phyloP scores from a whole-genome alignment of 176 grass and related monocot species.

The Aegilops tauschii region DNA sequence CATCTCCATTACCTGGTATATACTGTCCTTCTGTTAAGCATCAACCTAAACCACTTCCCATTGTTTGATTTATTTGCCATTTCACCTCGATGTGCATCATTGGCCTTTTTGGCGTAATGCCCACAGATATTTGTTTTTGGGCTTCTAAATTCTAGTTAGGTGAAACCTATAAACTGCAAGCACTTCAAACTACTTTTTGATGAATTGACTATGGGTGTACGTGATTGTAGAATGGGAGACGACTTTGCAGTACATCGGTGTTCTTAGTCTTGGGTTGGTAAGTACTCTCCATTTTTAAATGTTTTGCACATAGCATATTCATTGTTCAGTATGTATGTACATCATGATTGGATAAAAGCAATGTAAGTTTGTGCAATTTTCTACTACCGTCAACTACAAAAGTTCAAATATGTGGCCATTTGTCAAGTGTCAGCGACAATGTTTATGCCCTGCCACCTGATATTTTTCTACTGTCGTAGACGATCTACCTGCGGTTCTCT shows the following conservation, averaged over 20 bases:
- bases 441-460: neutral
- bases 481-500: slow-evolving; percentile 61
- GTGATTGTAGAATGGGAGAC: slow-evolving; percentile 77
- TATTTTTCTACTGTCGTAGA: slow-evolving; percentile 44
- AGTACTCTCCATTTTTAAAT: slow-evolving; percentile 4
- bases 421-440: neutral
- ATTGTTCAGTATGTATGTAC: neutral
- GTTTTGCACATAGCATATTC: neutral
- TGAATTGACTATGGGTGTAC: slow-evolving; percentile 6
- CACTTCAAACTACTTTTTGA: slow-evolving; percentile 3
- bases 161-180: neutral
- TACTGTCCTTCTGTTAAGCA: neutral
- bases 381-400: neutral
- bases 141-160: neutral
- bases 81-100: neutral
- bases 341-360: neutral
- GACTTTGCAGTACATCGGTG: slow-evolving; percentile 74
- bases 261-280: slow-evolving; percentile 83
- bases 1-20: neutral
- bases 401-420: neutral
- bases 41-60: neutral
- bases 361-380: neutral
- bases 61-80: neutral
- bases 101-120: neutral
- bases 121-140: neutral